Percentiles rank a stretch among this genome's conserved stretches.
These are phyloP conservation scores for Panus rudis DNA, from an alignment of 768 basidiomycete genomes.

Conservation along the genomic window DNA sequence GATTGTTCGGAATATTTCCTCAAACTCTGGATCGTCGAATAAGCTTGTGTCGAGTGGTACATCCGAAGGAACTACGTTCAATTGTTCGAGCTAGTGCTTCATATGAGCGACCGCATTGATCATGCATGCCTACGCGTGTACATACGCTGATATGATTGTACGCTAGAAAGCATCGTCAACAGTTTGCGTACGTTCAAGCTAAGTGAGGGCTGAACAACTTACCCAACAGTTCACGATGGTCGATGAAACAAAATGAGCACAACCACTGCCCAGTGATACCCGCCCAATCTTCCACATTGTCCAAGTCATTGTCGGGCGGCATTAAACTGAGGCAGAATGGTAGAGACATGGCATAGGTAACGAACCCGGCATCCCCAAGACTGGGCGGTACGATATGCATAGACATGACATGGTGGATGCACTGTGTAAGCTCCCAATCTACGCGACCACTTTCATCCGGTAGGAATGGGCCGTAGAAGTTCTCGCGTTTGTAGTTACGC, in stretches of 20 bases:
- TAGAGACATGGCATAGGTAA: conserved; percentile 42
- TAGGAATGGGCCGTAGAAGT: conserved; percentile 52
- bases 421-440: conserved; percentile 55
- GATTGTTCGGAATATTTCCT: conserved; percentile 46
- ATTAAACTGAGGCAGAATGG: conserved; percentile 47
- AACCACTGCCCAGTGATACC: conserved; percentile 54
- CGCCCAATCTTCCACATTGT: conserved; percentile 45
- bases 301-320: conserved; percentile 30
- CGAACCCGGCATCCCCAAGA: conserved; percentile 8
- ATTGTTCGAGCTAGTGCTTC: conserved; percentile 8
- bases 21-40: conserved; percentile 44
- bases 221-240: conserved; percentile 63
- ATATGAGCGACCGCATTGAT: background rate
- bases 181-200: background rate
- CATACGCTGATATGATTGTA: conserved; percentile 38
- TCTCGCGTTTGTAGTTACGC: conserved; percentile 44
- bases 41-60: conserved; percentile 35
- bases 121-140: background rate
- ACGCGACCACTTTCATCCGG: conserved; percentile 35
- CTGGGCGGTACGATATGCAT: conserved; percentile 40
- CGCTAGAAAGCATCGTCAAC: conserved; percentile 23
- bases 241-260: conserved; percentile 60
- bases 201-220: conserved; percentile 21
- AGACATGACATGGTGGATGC: conserved; percentile 48
- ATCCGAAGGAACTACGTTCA: no score